Conservation (phyloP, 768 basidiomycete species). For the Lactarius hatsudake region DNA sequence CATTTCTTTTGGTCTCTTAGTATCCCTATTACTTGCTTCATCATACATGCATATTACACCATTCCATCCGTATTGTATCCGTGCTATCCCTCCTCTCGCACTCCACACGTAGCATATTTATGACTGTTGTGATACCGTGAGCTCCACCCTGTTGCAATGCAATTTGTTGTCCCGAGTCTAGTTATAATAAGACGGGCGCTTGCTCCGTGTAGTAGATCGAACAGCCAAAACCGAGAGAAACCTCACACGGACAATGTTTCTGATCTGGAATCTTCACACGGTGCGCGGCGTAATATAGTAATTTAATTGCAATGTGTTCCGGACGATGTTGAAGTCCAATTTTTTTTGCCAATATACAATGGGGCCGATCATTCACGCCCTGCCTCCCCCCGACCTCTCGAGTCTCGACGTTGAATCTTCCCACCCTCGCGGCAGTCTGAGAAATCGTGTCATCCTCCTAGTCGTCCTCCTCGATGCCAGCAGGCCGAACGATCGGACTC, state of each 20-base stretch:
- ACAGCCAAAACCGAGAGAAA: background rate
- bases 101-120: slow-evolving; percentile 8
- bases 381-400: background rate
- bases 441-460: slow-evolving; percentile 16
- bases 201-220: background rate
- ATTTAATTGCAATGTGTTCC: background rate
- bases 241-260: background rate
- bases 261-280: background rate
- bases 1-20: background rate
- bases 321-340: slow-evolving; percentile 30
- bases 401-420: slow-evolving; percentile 28
- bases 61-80: background rate
- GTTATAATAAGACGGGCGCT: slow-evolving; percentile 3
- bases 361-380: slow-evolving; percentile 1
- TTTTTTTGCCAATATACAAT: slow-evolving; percentile 9
- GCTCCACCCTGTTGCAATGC: background rate
- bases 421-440: background rate
- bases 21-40: background rate
- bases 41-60: slow-evolving; percentile 2
- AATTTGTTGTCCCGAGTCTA: background rate
- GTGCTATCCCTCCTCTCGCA: background rate
- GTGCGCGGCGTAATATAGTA: background rate
- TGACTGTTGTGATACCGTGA: background rate
- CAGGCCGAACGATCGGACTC: slow-evolving; percentile 48
- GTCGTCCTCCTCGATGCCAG: slow-evolving; percentile 58